These are phyloP conservation scores for Camelina hispida DNA, from an alignment of 345 rosid genomes.

Conservation along the genomic window DNA sequence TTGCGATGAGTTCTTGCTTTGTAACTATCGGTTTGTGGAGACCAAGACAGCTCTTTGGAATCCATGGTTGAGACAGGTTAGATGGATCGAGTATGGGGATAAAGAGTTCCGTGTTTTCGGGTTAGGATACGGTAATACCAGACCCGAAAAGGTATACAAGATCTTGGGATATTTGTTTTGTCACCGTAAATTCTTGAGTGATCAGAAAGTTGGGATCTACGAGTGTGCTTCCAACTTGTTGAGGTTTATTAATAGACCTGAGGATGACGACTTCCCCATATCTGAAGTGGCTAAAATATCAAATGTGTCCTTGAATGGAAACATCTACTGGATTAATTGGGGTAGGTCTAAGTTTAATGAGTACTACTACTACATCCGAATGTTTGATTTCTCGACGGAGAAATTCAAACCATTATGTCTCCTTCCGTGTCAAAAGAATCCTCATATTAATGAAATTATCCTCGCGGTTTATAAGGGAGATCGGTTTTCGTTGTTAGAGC, in stretches of 20 bases:
- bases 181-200: neutral
- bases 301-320: neutral
- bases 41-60: neutral
- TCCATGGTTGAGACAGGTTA: constrained; percentile 11
- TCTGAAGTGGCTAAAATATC: neutral
- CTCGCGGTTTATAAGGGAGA: constrained; percentile 13
- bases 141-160: neutral
- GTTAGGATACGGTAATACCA: constrained; percentile 6
- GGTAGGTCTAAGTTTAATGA: neutral
- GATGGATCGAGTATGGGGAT: neutral
- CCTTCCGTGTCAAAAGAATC: neutral
- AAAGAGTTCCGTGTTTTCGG: neutral
- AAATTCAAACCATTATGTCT: neutral
- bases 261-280: neutral
- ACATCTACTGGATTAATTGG: neutral
- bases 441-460: neutral
- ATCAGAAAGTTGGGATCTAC: neutral
- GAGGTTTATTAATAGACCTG: neutral
- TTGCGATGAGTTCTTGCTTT: constrained; percentile 2
- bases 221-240: constrained; percentile 13
- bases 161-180: neutral
- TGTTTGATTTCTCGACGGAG: constrained; percentile 8
- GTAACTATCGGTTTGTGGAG: neutral
- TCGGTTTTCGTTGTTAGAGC: constrained; percentile 20
- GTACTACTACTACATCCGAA: neutral